phyloP scores from a whole-genome alignment of 208 protist species.

The Leishmania martiniquensis region DNA sequence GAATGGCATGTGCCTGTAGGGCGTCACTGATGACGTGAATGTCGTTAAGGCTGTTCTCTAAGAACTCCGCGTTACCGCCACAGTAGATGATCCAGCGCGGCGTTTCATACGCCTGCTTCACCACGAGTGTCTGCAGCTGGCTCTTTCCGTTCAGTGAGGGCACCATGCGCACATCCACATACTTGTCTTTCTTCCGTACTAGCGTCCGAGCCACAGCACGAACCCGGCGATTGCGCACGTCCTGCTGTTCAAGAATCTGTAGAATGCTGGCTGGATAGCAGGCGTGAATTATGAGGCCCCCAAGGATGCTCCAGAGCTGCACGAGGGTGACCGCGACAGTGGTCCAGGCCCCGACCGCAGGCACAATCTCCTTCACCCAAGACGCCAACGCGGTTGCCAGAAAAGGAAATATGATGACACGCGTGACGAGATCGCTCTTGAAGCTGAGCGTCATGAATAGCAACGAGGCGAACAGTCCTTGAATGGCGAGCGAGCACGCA shows the following conservation, averaged over 20 bases:
- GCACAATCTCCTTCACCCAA: constrained; percentile 22
- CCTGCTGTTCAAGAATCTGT: constrained; percentile 46
- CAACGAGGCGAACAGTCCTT: constrained; percentile 33
- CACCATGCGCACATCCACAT: constrained; percentile 28
- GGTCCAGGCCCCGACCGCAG: not conserved
- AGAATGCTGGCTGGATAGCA: constrained; percentile 66
- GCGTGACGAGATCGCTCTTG: constrained; percentile 24
- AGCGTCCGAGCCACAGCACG: constrained; percentile 13
- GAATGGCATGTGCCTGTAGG: constrained; percentile 64
- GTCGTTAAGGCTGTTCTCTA: constrained; percentile 55
- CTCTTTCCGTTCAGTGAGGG: constrained; percentile 25
- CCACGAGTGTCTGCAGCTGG: constrained; percentile 52
- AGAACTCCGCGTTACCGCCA: constrained; percentile 82
- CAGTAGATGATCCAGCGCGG: constrained; percentile 77
- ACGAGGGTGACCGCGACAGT: constrained; percentile 18
- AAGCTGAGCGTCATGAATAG: constrained; percentile 19
- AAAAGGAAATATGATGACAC: constrained; percentile 26
- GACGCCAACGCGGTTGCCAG: constrained; percentile 14
- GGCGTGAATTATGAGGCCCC: constrained; percentile 49
- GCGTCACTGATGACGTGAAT: constrained; percentile 35
- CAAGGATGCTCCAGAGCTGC: constrained; percentile 55
- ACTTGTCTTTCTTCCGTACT: constrained; percentile 25
- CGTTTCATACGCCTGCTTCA: constrained; percentile 39
- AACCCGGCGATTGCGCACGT: constrained; percentile 34
- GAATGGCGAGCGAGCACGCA: constrained; percentile 22